Percentiles rank a stretch among this genome's conserved stretches.
phyloP scores from a whole-genome alignment of 352 stramenopile species.

The Phytophthora lateralis region DNA sequence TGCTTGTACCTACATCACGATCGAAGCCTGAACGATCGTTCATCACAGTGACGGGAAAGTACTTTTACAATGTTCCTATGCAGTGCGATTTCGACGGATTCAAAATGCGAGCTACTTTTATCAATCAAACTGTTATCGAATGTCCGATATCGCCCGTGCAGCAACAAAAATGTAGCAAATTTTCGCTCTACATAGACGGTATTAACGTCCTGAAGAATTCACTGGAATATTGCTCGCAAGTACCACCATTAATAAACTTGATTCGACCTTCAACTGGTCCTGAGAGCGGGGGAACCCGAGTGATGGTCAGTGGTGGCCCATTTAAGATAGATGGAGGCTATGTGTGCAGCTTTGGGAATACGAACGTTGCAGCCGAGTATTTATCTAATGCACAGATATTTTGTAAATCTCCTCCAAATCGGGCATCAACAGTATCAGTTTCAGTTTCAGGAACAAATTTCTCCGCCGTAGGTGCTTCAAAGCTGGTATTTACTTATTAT shows the following conservation, averaged over 20 bases:
- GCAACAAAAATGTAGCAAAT: slow-evolving; percentile 12
- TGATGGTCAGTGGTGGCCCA: slow-evolving; percentile 37
- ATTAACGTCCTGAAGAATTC: slow-evolving; percentile 5
- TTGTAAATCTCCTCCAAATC: slow-evolving; percentile 37
- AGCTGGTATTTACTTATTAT: slow-evolving; percentile 36
- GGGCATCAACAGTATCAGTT: slow-evolving; percentile 29
- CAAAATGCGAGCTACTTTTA: slow-evolving; percentile 13
- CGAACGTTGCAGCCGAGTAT: slow-evolving; percentile 21
- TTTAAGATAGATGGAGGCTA: slow-evolving; percentile 33
- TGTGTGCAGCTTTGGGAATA: slow-evolving; percentile 35
- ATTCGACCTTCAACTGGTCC: slow-evolving; percentile 43
- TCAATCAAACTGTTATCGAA: slow-evolving; percentile 21
- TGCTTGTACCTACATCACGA: neutral
- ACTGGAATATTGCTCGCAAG: slow-evolving; percentile 17
- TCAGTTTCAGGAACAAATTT: slow-evolving; percentile 26
- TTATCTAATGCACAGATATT: slow-evolving; percentile 37
- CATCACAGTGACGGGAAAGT: slow-evolving; percentile 12
- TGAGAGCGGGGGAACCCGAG: slow-evolving; percentile 40
- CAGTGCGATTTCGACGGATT: slow-evolving; percentile 24
- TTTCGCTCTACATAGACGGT: slow-evolving; percentile 25
- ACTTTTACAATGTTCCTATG: slow-evolving; percentile 26
- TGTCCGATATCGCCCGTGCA: slow-evolving; percentile 1
- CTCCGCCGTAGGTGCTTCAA: neutral
- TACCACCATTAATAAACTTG: slow-evolving; percentile 21
- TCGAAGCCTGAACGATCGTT: neutral